phyloP scores from a whole-genome alignment of 2,329 filamentous ascomycete species.

The Alternaria sp. region DNA sequence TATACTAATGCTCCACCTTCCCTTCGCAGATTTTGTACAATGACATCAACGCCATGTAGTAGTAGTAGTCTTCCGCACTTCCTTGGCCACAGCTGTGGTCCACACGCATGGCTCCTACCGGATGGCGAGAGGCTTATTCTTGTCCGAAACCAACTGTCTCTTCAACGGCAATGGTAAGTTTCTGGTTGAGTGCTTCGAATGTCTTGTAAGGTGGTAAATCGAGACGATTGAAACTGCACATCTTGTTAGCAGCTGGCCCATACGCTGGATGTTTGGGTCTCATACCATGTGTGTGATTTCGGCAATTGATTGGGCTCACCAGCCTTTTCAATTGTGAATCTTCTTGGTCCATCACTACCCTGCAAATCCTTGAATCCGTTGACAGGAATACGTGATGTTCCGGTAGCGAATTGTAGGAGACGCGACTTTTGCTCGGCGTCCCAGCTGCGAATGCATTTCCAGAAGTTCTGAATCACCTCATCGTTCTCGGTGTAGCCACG shows the following conservation, averaged over 20 bases:
- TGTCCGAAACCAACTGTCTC: slow-evolving; percentile 99
- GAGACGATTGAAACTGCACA: slow-evolving; percentile 87
- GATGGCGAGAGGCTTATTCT: slow-evolving; percentile 65
- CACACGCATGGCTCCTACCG: not conserved
- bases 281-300: slow-evolving; percentile 97
- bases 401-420: slow-evolving; percentile 94
- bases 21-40: slow-evolving; percentile 18
- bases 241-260: slow-evolving; percentile 25
- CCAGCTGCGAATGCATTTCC: slow-evolving; percentile 96
- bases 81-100: slow-evolving; percentile 1
- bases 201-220: slow-evolving; percentile 94
- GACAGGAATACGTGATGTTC: slow-evolving; percentile 96
- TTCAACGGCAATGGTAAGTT: slow-evolving; percentile 95
- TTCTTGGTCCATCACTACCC: slow-evolving; percentile 90
- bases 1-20: slow-evolving; percentile 3
- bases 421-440: slow-evolving; percentile 98
- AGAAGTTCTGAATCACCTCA: slow-evolving; percentile 98
- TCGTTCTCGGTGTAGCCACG: slow-evolving; percentile 97
- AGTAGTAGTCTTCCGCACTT: slow-evolving; percentile 7
- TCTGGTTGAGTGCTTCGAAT: slow-evolving; percentile 82
- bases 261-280: slow-evolving; percentile 27
- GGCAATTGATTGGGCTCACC: slow-evolving; percentile 89
- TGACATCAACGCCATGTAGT: slow-evolving; percentile 13
- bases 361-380: slow-evolving; percentile 99
- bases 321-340: slow-evolving; percentile 98